phyloP scores from a whole-genome alignment of 805 yeast species.

The Candida jianshihensis region DNA sequence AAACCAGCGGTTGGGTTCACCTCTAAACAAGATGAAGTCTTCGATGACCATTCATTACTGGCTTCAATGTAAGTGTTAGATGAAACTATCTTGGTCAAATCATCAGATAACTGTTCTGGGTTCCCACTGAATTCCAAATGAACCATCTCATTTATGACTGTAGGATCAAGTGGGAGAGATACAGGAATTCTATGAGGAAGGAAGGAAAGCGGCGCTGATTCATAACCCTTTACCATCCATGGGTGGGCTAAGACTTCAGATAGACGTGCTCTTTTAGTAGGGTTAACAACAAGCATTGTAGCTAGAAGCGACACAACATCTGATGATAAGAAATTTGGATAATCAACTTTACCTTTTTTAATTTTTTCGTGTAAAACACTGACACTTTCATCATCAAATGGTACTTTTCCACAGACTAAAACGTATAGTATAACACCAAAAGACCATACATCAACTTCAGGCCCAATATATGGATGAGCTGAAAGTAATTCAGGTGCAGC shows the following conservation, averaged over 20 bases:
- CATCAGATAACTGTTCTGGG: slow-evolving; percentile 47
- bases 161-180: slow-evolving; percentile 56
- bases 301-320: slow-evolving; percentile 77
- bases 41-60: slow-evolving; percentile 49
- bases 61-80: slow-evolving; percentile 64
- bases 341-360: slow-evolving; percentile 86
- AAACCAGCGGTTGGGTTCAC: slow-evolving; percentile 69
- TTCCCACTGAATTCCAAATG: slow-evolving; percentile 70
- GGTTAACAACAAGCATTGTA: slow-evolving; percentile 89
- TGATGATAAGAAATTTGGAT: slow-evolving; percentile 72
- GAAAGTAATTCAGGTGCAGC: slow-evolving; percentile 96
- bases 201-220: slow-evolving; percentile 59
- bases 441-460: slow-evolving; percentile 98
- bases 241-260: slow-evolving; percentile 81
- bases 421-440: slow-evolving; percentile 96
- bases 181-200: slow-evolving; percentile 78
- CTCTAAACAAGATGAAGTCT: slow-evolving; percentile 3
- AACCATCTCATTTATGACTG: slow-evolving; percentile 67
- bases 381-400: slow-evolving; percentile 93
- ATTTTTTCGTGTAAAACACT: slow-evolving; percentile 89
- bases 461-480: slow-evolving; percentile 91
- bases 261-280: slow-evolving; percentile 69
- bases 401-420: slow-evolving; percentile 94
- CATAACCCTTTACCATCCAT: slow-evolving; percentile 91
- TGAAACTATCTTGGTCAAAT: slow-evolving; percentile 48